These are phyloP conservation scores for Talaromyces pinophilus DNA, from an alignment of 2,329 filamentous ascomycete genomes.

Conservation along the genomic window DNA sequence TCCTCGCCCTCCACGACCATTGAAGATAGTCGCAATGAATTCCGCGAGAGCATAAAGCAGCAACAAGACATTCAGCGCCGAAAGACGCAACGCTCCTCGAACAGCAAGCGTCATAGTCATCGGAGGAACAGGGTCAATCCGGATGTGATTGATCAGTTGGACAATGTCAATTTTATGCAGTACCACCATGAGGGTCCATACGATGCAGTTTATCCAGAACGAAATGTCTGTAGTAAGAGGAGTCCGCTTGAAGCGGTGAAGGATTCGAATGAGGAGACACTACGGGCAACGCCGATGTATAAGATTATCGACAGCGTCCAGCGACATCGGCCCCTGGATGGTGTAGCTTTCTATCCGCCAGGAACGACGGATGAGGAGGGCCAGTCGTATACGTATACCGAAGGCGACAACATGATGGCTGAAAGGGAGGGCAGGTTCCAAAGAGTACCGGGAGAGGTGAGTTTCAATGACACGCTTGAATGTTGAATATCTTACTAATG, in stretches of 20 bases:
- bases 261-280: slow-evolving; percentile 71
- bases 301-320: slow-evolving; percentile 72
- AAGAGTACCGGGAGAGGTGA: slow-evolving; percentile 71
- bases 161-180: slow-evolving; percentile 61
- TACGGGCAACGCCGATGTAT: slow-evolving; percentile 77
- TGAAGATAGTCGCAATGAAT: slow-evolving; percentile 23
- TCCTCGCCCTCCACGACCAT: slow-evolving; percentile 14
- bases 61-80: slow-evolving; percentile 22
- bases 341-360: slow-evolving; percentile 73
- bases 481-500: not conserved
- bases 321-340: slow-evolving; percentile 77
- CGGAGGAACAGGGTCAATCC: slow-evolving; percentile 67
- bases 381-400: slow-evolving; percentile 72
- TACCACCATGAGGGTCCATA: slow-evolving; percentile 93
- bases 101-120: slow-evolving; percentile 54
- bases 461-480: slow-evolving; percentile 35
- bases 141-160: slow-evolving; percentile 79
- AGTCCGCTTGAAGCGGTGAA: slow-evolving; percentile 77
- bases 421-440: slow-evolving; percentile 68
- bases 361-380: slow-evolving; percentile 70
- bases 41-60: slow-evolving; percentile 20
- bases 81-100: slow-evolving; percentile 12
- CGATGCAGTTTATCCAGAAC: slow-evolving; percentile 74
- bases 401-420: slow-evolving; percentile 83
- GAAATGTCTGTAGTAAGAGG: slow-evolving; percentile 64